Base-by-base conservation (phyloP, 257 asterid species). In the Lycium barbarum region DNA sequence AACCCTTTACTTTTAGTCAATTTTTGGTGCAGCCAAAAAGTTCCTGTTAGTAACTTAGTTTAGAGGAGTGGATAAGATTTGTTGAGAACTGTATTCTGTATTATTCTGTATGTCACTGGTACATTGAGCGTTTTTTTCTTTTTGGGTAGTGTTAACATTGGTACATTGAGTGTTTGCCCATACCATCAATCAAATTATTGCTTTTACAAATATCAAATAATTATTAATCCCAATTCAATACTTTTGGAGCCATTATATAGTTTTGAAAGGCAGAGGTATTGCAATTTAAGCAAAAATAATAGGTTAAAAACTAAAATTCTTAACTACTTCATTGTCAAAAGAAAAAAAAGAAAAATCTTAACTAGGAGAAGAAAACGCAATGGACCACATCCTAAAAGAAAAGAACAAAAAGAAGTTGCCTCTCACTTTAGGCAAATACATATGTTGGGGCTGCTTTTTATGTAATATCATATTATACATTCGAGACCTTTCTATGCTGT, bases 181-280 rank as follows among this genome's bases (percentile, higher is more conserved):
- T 57, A n/a, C 80, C 80, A 72, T 72, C 57, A 72, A n/a, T 43
- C 54, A n/a, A 72, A 72, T 72, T 43, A 43, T 43, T 72, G 57
- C 18, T 72, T 72, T 45, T n/a, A n/a, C 57, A 43, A 72, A n/a
- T 72, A 72, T 43, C 18, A 72, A 72, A n/a, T 14, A n/a, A 72
- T 45, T 72, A 72, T 36, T 43, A 72, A 72, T 11, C 57, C 54
- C 38, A 72, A 47, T 72, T 71, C 80, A 43, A 72, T 43, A n/a
- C 18, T 43, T 72, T 45, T 5, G 38, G 80, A 20, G 58, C n/a
- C 15, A n/a, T 72, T 54, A 72, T 45, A 72, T 5, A 72, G 38
- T 45, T 72, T 45, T 72, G 11, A 45, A 72, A 45, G 58, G 58
- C 5, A 8, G 26, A 71, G 36, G 33, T 18, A 43, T 18, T 71